Base-by-base conservation (phyloP, 228 moss, liverwort and hornwort genomes). In the Sphagnum magellanicum region DNA sequence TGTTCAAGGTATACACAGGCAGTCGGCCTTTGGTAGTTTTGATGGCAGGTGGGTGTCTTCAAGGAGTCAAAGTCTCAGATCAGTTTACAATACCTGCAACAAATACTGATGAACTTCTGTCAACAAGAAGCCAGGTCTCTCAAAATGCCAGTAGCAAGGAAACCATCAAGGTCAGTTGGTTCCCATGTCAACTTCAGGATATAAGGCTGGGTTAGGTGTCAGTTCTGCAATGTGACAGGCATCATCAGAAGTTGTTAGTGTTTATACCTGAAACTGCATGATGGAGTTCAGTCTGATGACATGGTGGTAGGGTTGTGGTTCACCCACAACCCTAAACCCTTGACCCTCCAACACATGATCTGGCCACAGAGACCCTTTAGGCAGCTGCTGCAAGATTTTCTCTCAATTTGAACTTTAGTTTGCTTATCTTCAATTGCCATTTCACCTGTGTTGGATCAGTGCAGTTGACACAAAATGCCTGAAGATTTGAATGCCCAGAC, bases 21-120 rank as follows among this genome's bases (percentile, higher is more conserved):
- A 81, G 80, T 65, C 82, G 90, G 77, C 83, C 90, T 49, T 72
- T 90, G 51, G 77, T 90, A 73, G 82, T 73, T 51, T 76, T 92
- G 53, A 84, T 77, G 61, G 70, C 78, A 70, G 70, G 79, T 79
- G 92, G 90, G 57, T 78, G 82, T 50, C 90, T 92, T 64, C 71
- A 82, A 17, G 85, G 88, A 65, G 74, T 88, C 52, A 90, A 88
- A 75, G 73, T 74, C 17, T 81, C 75, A 49, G 76, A 78, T 50
- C 70, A 82, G 71, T 61, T 77, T 68, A 74, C 78, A 49, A 67
- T 63, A 63, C 65, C 69, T 49, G 70, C 74, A 14, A 73, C 67
- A 50, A 52, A 46, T 10, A 16, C 61, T 60, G 57, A 63, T 57
- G 71, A 67, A 50, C 58, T 51, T 63, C 73, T 75, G 50, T 57